Base-by-base conservation (phyloP, 768 basidiomycete species). In the Suillus cothurnatus region DNA sequence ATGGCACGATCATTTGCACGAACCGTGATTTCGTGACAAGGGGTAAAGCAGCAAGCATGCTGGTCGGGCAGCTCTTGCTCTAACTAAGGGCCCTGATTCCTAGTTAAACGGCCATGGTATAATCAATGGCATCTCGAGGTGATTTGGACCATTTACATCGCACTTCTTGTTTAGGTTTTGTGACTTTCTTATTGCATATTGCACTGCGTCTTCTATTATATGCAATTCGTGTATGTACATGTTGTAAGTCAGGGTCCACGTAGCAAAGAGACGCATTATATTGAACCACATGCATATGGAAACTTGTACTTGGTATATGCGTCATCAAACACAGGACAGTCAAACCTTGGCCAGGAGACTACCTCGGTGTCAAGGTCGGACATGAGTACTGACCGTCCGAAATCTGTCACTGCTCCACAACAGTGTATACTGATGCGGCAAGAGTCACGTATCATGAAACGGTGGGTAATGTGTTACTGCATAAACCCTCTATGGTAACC, bases 1-100 rank as follows among this genome's bases (percentile, higher is more conserved):
- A 75, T 55, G 86, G 86, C 41, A 93, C 94, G 91, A 86, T 87
- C 69, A 87, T 95, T 71, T 79, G 89, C 61, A 81, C 88, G 9
- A 89, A 76, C 66, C 78, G 78, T 5, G 23, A 61, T 11, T 77
- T 72, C 58, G 68, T 77, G 23, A 64, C 31, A 14, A 11, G 0
- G 9, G 68, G 63, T 6, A 8, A 26, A 17, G 74, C 68, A 1
- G 68, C 71, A n/a, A 0, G 14, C 39, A 76, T 76, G 14, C 63
- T 76, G 2, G 66, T 76, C 21, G 74, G 74, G 39, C 67, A 69
- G 61, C 55, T n/a, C n/a, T 74, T 28, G 76, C 70, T 23, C 52
- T 56, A 11, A 56, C 63, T 3, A 39, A 69, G 15, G 47, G 17
- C n/a, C 39, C 32, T 23, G 11, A 9, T n/a, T 68, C 59, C 31